Percentiles rank a stretch among this genome's conserved stretches.
These are phyloP conservation scores for Lipomyces mesembrius DNA, from an alignment of 805 yeast species.

Conservation along the genomic window DNA sequence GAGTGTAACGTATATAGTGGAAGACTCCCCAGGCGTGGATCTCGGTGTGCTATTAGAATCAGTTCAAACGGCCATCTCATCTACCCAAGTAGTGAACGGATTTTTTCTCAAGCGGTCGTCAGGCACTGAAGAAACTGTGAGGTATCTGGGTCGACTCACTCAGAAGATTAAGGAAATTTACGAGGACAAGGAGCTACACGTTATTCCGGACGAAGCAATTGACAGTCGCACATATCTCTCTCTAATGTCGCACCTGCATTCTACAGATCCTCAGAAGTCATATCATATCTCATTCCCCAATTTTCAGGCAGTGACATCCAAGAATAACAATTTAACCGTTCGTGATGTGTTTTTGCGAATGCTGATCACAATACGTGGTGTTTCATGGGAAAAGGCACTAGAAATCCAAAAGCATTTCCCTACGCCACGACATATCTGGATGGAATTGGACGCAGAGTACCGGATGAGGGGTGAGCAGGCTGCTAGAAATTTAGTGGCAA, in stretches of 20 bases:
- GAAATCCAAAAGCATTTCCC: slow-evolving; percentile 71
- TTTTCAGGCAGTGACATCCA: slow-evolving; percentile 71
- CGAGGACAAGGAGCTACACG: slow-evolving; percentile 44
- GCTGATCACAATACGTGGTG: slow-evolving; percentile 79
- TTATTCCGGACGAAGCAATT: slow-evolving; percentile 49
- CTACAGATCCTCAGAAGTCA: slow-evolving; percentile 36
- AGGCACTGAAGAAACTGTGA: slow-evolving; percentile 74
- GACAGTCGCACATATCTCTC: slow-evolving; percentile 25
- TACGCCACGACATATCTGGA: slow-evolving; percentile 68
- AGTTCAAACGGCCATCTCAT: slow-evolving; percentile 74
- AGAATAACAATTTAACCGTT: slow-evolving; percentile 69
- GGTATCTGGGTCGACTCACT: slow-evolving; percentile 59
- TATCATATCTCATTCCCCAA: slow-evolving; percentile 54
- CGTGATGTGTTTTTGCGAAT: slow-evolving; percentile 74
- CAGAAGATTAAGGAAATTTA: slow-evolving; percentile 51
- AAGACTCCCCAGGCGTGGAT: slow-evolving; percentile 63
- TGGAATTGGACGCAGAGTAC: slow-evolving; percentile 48
- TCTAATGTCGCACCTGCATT: slow-evolving; percentile 20
- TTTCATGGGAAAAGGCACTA: slow-evolving; percentile 83
- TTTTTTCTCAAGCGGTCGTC: slow-evolving; percentile 72
- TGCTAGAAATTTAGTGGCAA: slow-evolving; percentile 22
- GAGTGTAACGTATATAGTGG: slow-evolving; percentile 76
- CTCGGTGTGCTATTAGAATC: slow-evolving; percentile 53
- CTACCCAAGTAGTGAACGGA: slow-evolving; percentile 65
- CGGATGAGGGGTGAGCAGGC: slow-evolving; percentile 44